These are phyloP conservation scores for Dorcoceras hygrometricum DNA, from an alignment of 257 asterid genomes.

Conservation along the genomic window DNA sequence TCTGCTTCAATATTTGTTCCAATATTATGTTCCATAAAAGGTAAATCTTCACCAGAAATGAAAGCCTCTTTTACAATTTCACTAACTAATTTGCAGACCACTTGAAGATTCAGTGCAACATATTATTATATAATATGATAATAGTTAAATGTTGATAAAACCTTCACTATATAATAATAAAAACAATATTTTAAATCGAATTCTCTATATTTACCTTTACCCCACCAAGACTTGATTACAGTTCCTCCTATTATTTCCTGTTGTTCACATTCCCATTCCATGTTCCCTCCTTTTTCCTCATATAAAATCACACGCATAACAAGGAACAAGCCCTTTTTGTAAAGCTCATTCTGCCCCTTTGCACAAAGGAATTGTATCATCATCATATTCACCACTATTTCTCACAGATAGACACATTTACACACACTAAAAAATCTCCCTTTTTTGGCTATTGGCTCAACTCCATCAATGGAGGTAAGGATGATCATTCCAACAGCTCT, in stretches of 20 bases:
- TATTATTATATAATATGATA: too few species aligned
- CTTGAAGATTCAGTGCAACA: neutral
- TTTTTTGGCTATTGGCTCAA: slow-evolving; percentile 5
- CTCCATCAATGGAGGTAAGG: slow-evolving; percentile 40
- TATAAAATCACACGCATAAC: slow-evolving; percentile 33
- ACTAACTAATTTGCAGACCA: neutral
- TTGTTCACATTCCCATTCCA: slow-evolving; percentile 19
- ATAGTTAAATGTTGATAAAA: too few species aligned
- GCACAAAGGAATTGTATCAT: slow-evolving; percentile 35
- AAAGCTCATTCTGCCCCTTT: slow-evolving; percentile 52
- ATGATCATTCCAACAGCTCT: slow-evolving; percentile 17
- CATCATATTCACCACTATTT: slow-evolving; percentile 59
- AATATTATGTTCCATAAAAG: neutral
- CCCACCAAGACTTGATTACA: slow-evolving; percentile 3
- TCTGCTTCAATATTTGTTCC: neutral
- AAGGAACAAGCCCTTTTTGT: slow-evolving; percentile 42
- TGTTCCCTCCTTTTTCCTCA: slow-evolving; percentile 59
- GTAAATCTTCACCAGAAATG: neutral
- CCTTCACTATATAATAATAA: too few species aligned
- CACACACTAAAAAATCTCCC: slow-evolving; percentile 21
- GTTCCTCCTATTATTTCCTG: slow-evolving; percentile 15
- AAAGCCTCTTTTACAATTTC: neutral
- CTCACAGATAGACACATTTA: slow-evolving; percentile 21
- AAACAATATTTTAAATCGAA: neutral
- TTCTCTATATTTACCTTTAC: neutral